Conservation (phyloP, 805 yeast genomes). For the Kluyveromyces starmeri region DNA sequence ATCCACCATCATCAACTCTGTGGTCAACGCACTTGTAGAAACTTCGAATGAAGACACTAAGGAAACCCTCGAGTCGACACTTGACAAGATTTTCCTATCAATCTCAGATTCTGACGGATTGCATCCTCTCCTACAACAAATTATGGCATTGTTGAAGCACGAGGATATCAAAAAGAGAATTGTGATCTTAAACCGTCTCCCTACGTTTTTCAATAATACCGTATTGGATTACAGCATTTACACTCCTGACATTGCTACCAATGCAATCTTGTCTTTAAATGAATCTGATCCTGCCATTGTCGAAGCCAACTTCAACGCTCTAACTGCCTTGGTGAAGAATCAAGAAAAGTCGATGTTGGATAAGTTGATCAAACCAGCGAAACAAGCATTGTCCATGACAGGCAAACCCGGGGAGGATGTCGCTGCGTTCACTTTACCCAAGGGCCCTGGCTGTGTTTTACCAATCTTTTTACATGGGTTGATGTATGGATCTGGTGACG, state of each 20-base stretch:
- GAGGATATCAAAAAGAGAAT: conserved; percentile 61
- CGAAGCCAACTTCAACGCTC: conserved; percentile 52
- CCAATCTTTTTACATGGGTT: conserved; percentile 93
- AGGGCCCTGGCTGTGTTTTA: conserved; percentile 78
- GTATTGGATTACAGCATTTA: conserved; percentile 62
- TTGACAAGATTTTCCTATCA: conserved; percentile 63
- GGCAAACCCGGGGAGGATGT: conserved; percentile 58
- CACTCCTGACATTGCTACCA: conserved; percentile 64
- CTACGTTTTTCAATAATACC: conserved; percentile 59
- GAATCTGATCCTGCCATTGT: conserved; percentile 59
- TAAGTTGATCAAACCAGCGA: conserved; percentile 69
- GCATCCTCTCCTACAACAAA: conserved; percentile 76
- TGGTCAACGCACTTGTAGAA: conserved; percentile 47
- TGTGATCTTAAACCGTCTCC: conserved; percentile 56
- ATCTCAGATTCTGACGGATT: conserved; percentile 71
- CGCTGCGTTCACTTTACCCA: conserved; percentile 62
- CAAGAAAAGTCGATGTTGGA: conserved; percentile 74
- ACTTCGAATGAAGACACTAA: conserved; percentile 33
- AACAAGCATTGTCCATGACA: conserved; percentile 57
- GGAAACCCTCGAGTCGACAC: conserved; percentile 40
- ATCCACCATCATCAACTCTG: conserved; percentile 61
- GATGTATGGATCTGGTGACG: conserved; percentile 83
- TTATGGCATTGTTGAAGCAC: conserved; percentile 65
- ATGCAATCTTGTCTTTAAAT: conserved; percentile 63
- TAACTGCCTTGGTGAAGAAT: conserved; percentile 56